Conservation (phyloP, 805 yeast species). For the Blastobotrys robertii region DNA sequence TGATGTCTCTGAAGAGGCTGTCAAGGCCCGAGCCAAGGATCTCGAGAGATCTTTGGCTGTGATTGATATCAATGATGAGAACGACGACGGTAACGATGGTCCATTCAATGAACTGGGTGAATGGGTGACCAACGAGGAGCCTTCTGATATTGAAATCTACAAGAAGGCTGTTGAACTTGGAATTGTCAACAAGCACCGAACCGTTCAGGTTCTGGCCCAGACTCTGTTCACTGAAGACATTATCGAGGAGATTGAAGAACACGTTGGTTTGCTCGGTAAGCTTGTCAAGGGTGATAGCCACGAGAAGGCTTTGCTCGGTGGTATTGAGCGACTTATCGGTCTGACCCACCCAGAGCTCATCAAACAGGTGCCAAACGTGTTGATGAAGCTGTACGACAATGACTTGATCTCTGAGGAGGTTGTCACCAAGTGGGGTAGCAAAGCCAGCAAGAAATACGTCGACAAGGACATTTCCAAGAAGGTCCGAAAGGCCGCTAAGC, state of each 20-base stretch:
- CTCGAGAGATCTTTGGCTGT: conserved; percentile 48
- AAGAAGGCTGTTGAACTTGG: conserved; percentile 79
- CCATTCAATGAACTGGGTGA: conserved; percentile 75
- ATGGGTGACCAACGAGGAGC: conserved; percentile 65
- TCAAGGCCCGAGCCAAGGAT: conserved; percentile 81
- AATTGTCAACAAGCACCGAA: conserved; percentile 58
- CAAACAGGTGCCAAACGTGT: conserved; percentile 66
- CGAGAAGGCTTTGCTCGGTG: conserved; percentile 89
- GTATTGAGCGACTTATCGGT: conserved; percentile 89
- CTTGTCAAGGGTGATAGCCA: conserved; percentile 64
- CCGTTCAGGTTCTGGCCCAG: conserved; percentile 89
- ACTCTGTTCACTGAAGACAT: conserved; percentile 66
- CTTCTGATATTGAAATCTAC: conserved; percentile 81
- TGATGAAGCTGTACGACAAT: conserved; percentile 69
- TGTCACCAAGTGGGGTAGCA: conserved; percentile 76
- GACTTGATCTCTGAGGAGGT: conserved; percentile 82
- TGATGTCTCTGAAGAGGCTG: conserved; percentile 94
- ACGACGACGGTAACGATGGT: conserved; percentile 35
- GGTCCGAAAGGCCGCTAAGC: conserved; percentile 93
- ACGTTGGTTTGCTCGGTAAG: conserved; percentile 75
- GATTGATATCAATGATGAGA: conserved; percentile 29
- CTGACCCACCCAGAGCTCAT: conserved; percentile 65
- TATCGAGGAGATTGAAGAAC: conserved; percentile 59
- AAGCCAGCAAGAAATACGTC: conserved; percentile 85
- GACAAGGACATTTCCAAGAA: conserved; percentile 86